These are phyloP conservation scores for Fraxinus sp. DNA, from an alignment of 305 asterid species.

Conservation along the genomic window DNA sequence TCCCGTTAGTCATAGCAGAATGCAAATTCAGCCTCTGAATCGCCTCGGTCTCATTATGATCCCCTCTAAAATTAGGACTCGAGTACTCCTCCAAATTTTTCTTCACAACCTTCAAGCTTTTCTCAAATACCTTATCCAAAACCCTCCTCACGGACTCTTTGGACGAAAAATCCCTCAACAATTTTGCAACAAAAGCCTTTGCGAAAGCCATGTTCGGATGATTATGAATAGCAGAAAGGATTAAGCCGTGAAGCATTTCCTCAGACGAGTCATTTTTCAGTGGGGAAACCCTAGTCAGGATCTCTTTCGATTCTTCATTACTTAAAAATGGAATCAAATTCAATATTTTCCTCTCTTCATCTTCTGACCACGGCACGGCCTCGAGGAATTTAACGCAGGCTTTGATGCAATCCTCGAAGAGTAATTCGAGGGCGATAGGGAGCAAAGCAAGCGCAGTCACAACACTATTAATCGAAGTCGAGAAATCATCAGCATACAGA, in stretches of 20 bases:
- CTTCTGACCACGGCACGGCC: slow-evolving; percentile 97
- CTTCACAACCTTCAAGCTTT: slow-evolving; percentile 64
- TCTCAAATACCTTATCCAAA: slow-evolving; percentile 63
- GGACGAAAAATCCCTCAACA: slow-evolving; percentile 75
- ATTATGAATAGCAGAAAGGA: slow-evolving; percentile 61
- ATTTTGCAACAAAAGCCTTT: slow-evolving; percentile 83
- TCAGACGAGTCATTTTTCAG: slow-evolving; percentile 45
- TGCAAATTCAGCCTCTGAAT: slow-evolving; percentile 86
- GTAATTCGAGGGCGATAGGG: slow-evolving; percentile 69
- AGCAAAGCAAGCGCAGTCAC: slow-evolving; percentile 56
- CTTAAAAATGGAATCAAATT: slow-evolving; percentile 58
- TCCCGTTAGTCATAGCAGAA: slow-evolving; percentile 71
- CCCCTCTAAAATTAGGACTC: slow-evolving; percentile 84
- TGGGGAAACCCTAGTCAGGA: slow-evolving; percentile 63
- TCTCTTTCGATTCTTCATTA: slow-evolving; percentile 66
- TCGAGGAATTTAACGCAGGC: slow-evolving; percentile 74
- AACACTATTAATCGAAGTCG: slow-evolving; percentile 39
- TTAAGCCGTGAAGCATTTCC: slow-evolving; percentile 81
- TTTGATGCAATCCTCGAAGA: slow-evolving; percentile 80
- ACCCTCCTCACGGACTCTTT: slow-evolving; percentile 68
- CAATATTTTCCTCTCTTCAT: slow-evolving; percentile 64
- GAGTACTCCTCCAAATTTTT: slow-evolving; percentile 80
- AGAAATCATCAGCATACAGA: slow-evolving; percentile 61
- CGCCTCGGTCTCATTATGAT: slow-evolving; percentile 82
- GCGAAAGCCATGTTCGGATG: slow-evolving; percentile 70